Conservation (phyloP, 345 rosid genomes). For the Salix brachista region DNA sequence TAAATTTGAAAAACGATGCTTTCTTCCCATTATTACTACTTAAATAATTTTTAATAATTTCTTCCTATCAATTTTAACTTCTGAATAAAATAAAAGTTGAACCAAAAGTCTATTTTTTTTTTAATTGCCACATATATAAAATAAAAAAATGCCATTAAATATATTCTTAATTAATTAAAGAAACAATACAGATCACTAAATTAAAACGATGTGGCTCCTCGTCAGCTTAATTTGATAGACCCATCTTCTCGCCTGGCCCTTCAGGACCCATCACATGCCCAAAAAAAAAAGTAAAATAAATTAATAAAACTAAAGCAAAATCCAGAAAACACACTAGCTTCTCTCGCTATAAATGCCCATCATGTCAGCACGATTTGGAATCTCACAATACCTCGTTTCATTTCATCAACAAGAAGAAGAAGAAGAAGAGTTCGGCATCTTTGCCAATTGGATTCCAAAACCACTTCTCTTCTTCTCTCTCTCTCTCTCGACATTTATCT, state of each 20-base stretch:
- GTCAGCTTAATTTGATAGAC: slow-evolving; percentile 1
- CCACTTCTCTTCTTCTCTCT: neutral
- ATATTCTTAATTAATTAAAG: neutral
- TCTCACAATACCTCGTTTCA: neutral
- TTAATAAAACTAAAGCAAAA: too few relatives aligned
- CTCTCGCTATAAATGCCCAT: slow-evolving; percentile 18
- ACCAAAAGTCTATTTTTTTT: too few relatives aligned
- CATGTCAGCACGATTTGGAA: neutral
- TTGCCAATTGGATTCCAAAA: neutral
- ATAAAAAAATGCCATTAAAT: neutral
- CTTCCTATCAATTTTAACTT: too few relatives aligned
- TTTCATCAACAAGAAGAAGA: slow-evolving; percentile 18
- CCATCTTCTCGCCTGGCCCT: neutral
- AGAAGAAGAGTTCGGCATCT: neutral
- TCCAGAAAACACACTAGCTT: neutral
- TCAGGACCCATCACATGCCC: neutral
- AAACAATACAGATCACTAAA: neutral
- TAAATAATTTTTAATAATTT: too few relatives aligned
- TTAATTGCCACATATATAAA: too few relatives aligned
- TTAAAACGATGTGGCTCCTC: neutral
- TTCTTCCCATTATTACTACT: too few relatives aligned
- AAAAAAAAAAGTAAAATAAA: too few relatives aligned
- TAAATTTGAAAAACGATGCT: too few relatives aligned
- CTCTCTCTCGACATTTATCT: too few relatives aligned
- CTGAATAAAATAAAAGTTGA: too few relatives aligned